phyloP scores from a whole-genome alignment of 805 yeast species.

The Candida orba region DNA sequence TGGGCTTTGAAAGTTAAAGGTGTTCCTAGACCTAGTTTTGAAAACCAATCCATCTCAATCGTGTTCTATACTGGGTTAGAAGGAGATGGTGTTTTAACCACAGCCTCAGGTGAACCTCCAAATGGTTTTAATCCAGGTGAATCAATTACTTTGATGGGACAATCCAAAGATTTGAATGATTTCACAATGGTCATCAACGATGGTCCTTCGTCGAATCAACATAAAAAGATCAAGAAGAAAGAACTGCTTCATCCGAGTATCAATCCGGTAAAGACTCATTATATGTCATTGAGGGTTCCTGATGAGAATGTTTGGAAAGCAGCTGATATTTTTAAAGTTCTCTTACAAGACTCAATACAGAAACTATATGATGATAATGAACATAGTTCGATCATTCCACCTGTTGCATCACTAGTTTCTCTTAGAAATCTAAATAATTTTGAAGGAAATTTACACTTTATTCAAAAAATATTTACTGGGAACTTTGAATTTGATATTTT shows the following conservation, averaged over 20 bases:
- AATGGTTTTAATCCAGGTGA: conserved; percentile 28
- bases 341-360: conserved; percentile 64
- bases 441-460: conserved; percentile 69
- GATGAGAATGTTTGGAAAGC: conserved; percentile 72
- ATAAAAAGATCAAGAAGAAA: conserved; percentile 28
- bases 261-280: conserved; percentile 58
- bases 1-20: conserved; percentile 81
- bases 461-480: conserved; percentile 74
- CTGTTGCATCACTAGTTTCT: conserved; percentile 38
- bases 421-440: conserved; percentile 52
- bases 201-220: conserved; percentile 40
- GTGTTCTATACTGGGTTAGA: conserved; percentile 78
- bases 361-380: conserved; percentile 27
- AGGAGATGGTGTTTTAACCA: conserved; percentile 40
- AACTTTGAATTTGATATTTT: conserved; percentile 66
- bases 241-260: conserved; percentile 32
- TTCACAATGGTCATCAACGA: conserved; percentile 58
- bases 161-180: conserved; percentile 55
- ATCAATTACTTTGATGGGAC: conserved; percentile 39
- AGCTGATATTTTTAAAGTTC: conserved; percentile 60
- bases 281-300: conserved; percentile 64
- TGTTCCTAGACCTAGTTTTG: conserved; percentile 44
- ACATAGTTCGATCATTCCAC: conserved; percentile 23
- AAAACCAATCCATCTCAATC: conserved; percentile 49
- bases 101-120: conserved; percentile 28